These are phyloP conservation scores for Coniochaeta hoffmannii DNA, from an alignment of 2,329 filamentous ascomycete species.

Conservation along the genomic window DNA sequence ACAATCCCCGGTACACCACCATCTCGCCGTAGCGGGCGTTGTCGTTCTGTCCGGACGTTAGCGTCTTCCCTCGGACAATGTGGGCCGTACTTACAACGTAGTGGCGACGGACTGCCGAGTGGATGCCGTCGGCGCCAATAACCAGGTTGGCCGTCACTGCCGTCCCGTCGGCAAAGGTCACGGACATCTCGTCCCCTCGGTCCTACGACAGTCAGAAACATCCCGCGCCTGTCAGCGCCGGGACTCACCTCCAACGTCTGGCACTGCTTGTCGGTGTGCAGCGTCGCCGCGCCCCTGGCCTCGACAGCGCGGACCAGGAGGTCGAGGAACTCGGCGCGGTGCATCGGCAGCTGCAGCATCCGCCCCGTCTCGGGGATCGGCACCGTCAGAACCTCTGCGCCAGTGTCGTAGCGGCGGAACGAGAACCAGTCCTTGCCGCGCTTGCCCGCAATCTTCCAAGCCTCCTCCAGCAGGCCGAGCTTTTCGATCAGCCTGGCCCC, in stretches of 20 bases:
- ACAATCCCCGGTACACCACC: slow-evolving; percentile 16
- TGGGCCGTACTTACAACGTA: slow-evolving; percentile 1
- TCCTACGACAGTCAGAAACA: not conserved
- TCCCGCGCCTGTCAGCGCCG: not conserved
- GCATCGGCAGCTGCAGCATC: slow-evolving; percentile 2
- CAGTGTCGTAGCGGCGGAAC: not conserved
- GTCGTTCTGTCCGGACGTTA: slow-evolving; percentile 6
- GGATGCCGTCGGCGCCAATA: slow-evolving; percentile 7
- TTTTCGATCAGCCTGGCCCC: not conserved
- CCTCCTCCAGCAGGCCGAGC: slow-evolving; percentile 1
- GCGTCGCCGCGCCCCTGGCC: not conserved
- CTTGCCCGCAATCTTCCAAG: slow-evolving; percentile 2
- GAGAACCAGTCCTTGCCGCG: slow-evolving; percentile 3
- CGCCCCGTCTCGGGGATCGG: not conserved
- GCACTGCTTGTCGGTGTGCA: slow-evolving; percentile 3
- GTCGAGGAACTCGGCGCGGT: slow-evolving; percentile 2
- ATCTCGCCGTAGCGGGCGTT: slow-evolving; percentile 14
- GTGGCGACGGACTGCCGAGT: slow-evolving; percentile 4
- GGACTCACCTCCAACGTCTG: not conserved
- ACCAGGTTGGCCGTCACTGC: slow-evolving; percentile 3
- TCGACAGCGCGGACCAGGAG: not conserved
- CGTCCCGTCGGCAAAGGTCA: slow-evolving; percentile 2
- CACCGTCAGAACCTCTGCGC: slow-evolving; percentile 1
- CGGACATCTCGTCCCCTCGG: slow-evolving; percentile 10
- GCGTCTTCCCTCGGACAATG: too few species aligned